Conservation (phyloP, 2,329 filamentous ascomycete species). For the Neonectria faginata region DNA sequence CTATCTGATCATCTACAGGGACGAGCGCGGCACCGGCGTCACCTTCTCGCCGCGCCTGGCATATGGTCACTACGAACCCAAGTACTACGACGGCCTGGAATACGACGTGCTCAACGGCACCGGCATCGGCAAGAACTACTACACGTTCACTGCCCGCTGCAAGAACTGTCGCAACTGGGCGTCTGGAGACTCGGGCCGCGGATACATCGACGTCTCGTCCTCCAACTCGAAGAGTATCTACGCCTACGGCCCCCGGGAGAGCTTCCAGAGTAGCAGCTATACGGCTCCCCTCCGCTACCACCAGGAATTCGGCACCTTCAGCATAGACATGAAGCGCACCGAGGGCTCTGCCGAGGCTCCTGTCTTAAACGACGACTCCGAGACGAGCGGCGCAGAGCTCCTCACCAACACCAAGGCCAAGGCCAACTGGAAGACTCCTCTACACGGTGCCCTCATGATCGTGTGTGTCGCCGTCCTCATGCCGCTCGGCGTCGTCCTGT, state of each 20-base stretch:
- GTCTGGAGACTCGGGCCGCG: constrained; percentile 46
- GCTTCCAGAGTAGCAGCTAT: constrained; percentile 55
- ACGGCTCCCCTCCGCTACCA: constrained; percentile 64
- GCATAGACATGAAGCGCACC: constrained; percentile 66
- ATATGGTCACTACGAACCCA: constrained; percentile 64
- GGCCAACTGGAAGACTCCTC: constrained; percentile 54
- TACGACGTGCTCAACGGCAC: constrained; percentile 61
- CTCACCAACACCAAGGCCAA: constrained; percentile 47
- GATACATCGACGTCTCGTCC: constrained; percentile 63
- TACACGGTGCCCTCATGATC: constrained; percentile 66
- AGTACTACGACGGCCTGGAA: constrained; percentile 57
- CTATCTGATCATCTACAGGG: constrained; percentile 67
- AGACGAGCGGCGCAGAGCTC: constrained; percentile 52
- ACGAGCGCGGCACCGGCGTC: constrained; percentile 59
- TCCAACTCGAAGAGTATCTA: constrained; percentile 64
- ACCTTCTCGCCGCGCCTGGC: constrained; percentile 67
- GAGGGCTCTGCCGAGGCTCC: constrained; percentile 59
- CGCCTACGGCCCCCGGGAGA: constrained; percentile 63
- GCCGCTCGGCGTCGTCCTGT: constrained; percentile 65
- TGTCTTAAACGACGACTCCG: constrained; percentile 49
- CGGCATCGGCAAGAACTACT: constrained; percentile 58
- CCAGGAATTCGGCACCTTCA: constrained; percentile 65
- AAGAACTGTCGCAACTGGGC: constrained; percentile 65
- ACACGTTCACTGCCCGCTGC: constrained; percentile 65
- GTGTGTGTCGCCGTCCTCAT: constrained; percentile 66